These are phyloP conservation scores for Colletotrichum gigasporum DNA, from an alignment of 2,329 filamentous ascomycete genomes.

Conservation along the genomic window DNA sequence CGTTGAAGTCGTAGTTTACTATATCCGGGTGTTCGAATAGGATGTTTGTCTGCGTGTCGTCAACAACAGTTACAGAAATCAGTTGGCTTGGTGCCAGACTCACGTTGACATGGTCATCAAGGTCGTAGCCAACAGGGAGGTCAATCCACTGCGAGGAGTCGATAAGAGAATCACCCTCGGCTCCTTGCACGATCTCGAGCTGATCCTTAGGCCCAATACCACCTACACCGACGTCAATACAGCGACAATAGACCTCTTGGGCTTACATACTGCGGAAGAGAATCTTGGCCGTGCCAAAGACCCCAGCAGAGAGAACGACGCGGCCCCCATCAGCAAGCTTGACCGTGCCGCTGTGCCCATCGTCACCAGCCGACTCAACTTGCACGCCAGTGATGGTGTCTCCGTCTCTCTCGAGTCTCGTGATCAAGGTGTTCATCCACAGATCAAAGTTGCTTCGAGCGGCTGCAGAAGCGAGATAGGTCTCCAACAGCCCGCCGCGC, in stretches of 20 bases:
- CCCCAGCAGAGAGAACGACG: background rate
- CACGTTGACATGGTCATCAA: background rate
- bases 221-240: background rate
- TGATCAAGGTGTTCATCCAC: background rate
- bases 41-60: background rate
- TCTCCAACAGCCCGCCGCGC: background rate
- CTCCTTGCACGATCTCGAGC: background rate
- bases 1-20: background rate
- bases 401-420: background rate
- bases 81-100: background rate
- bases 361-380: background rate
- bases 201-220: background rate
- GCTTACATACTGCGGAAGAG: background rate
- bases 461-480: background rate
- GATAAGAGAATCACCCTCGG: background rate
- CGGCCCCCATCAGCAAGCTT: background rate
- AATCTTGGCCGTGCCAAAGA: background rate
- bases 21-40: background rate
- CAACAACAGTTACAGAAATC: too few species aligned
- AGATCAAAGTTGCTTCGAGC: background rate
- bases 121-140: background rate
- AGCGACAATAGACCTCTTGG: too few species aligned
- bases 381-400: background rate
- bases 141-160: background rate
- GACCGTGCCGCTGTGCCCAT: background rate